Percentiles rank a stretch among this genome's conserved stretches.
Conservation (phyloP, 352 stramenopile species). For the Pythium sukuiense region DNA sequence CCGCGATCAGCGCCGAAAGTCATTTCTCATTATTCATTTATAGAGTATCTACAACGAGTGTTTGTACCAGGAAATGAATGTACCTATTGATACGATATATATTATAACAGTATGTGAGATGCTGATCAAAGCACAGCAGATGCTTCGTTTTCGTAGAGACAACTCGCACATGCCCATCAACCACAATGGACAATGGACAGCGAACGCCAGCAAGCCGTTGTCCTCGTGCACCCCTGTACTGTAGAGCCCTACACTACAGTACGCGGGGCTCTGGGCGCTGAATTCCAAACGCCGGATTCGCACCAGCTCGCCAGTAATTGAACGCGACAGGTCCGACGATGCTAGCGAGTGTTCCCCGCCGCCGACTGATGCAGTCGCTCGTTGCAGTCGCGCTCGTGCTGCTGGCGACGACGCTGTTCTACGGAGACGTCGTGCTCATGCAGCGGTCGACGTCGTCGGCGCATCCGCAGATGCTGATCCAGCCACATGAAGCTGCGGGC, state of each 20-base stretch:
- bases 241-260: too few relatives aligned
- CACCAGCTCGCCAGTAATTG: too few relatives aligned
- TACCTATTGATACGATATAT: not conserved
- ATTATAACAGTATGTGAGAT: not conserved
- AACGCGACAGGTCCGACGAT: not conserved
- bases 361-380: not conserved
- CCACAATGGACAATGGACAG: too few relatives aligned
- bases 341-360: not conserved
- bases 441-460: not conserved
- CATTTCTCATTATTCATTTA: not conserved
- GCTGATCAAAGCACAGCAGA: not conserved
- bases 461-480: not conserved
- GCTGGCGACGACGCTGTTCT: constrained; percentile 1
- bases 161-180: too few relatives aligned
- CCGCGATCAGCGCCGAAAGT: not conserved
- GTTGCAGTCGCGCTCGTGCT: not conserved
- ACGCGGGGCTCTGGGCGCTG: too few relatives aligned
- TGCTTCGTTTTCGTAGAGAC: too few relatives aligned
- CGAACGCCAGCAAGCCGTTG: not conserved
- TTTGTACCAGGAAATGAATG: too few relatives aligned
- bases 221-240: not conserved
- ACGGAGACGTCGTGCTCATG: constrained; percentile 1
- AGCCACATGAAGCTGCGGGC: not conserved
- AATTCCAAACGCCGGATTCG: too few relatives aligned
- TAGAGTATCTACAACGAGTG: not conserved